phyloP scores from a whole-genome alignment of 2,329 filamentous ascomycete species.

The Beauveria bassiana region DNA sequence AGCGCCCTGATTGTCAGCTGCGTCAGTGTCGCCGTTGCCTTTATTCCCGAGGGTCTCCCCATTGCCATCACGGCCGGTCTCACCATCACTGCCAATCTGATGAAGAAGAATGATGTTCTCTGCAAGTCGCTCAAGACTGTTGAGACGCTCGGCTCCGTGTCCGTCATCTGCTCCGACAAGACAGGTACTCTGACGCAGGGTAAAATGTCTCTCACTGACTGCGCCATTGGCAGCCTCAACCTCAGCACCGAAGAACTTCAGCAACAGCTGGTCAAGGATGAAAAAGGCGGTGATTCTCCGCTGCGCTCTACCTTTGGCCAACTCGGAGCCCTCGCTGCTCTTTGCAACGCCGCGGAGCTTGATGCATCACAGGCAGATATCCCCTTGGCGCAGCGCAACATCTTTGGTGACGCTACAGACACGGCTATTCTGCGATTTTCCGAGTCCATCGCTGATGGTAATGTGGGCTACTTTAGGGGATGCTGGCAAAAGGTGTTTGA shows the following conservation, averaged over 20 bases:
- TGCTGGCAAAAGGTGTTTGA: constrained; percentile 61
- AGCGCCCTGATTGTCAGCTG: constrained; percentile 65
- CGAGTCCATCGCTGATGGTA: constrained; percentile 46
- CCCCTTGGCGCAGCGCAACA: constrained; percentile 52
- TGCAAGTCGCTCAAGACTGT: constrained; percentile 77
- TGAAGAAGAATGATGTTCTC: constrained; percentile 68
- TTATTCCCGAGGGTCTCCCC: constrained; percentile 67
- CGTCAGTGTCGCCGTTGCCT: constrained; percentile 65
- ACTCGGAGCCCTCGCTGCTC: constrained; percentile 51
- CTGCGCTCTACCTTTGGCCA: constrained; percentile 38
- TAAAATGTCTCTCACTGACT: constrained; percentile 66
- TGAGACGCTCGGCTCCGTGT: constrained; percentile 66
- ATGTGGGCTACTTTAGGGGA: constrained; percentile 50
- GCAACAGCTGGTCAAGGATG: constrained; percentile 22
- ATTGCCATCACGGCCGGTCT: constrained; percentile 63
- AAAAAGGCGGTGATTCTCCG: not conserved
- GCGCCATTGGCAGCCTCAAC: constrained; percentile 45
- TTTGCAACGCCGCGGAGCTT: constrained; percentile 72
- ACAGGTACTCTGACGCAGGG: constrained; percentile 66
- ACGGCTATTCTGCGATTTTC: constrained; percentile 66
- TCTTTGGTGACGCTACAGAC: constrained; percentile 71
- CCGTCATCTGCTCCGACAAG: constrained; percentile 70
- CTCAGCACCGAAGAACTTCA: constrained; percentile 44
- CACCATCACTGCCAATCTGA: constrained; percentile 69
- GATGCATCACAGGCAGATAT: constrained; percentile 55